Conservation (phyloP, 164 flowering plant species). For the Magnolia officinalis region DNA sequence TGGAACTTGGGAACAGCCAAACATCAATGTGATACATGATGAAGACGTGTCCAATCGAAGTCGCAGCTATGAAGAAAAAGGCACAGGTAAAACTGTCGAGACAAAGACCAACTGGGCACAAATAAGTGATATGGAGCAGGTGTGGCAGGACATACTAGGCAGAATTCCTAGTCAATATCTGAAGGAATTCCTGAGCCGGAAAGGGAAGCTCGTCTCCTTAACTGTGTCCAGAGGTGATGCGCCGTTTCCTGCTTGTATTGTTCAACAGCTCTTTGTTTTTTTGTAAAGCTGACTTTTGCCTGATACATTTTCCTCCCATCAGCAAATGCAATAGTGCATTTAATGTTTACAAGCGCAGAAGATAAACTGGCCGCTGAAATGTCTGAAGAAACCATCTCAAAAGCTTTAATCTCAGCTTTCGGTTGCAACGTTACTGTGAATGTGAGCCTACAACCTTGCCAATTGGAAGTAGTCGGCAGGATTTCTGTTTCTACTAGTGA, state of each 20-base stretch:
- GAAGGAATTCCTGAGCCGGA: constrained; percentile 26
- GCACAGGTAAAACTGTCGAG: constrained; percentile 10
- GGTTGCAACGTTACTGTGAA: constrained; percentile 32
- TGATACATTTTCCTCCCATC: constrained; percentile 3
- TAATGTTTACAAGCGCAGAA: constrained; percentile 29
- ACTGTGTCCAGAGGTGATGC: constrained; percentile 32
- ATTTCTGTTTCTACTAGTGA: not conserved
- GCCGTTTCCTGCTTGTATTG: not conserved
- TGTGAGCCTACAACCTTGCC: constrained; percentile 30
- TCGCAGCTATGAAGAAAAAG: constrained; percentile 2
- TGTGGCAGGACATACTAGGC: constrained; percentile 28
- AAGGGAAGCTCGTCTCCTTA: constrained; percentile 34
- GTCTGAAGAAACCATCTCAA: constrained; percentile 30
- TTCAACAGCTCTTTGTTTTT: not conserved
- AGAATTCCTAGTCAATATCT: constrained; percentile 18
- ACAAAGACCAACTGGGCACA: constrained; percentile 11
- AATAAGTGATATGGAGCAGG: constrained; percentile 26
- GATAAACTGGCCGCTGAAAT: constrained; percentile 33
- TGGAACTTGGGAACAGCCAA: constrained; percentile 10
- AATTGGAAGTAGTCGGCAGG: constrained; percentile 8
- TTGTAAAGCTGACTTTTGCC: not conserved
- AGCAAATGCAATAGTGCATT: constrained; percentile 39
- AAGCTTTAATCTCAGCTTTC: constrained; percentile 23
- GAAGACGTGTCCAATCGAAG: constrained; percentile 6
- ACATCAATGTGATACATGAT: constrained; percentile 8